phyloP scores from a whole-genome alignment of 495 filamentous ascomycete species.

The Margaritispora aquatica region DNA sequence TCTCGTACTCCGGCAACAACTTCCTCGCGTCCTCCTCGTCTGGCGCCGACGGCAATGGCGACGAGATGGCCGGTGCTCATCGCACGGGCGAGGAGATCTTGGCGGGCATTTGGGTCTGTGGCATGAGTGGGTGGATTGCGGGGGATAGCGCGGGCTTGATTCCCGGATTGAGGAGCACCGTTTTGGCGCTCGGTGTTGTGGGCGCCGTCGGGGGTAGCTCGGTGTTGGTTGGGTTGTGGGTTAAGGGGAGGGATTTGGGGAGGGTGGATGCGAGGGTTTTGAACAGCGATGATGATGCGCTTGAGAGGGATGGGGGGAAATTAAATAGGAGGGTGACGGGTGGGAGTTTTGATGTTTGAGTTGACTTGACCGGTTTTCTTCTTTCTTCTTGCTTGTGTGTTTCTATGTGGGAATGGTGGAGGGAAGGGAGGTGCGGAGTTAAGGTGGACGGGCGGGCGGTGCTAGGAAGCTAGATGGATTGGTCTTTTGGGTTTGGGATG shows the following conservation, averaged over 20 bases:
- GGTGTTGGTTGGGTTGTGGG: slow-evolving; percentile 3
- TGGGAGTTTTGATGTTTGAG: neutral
- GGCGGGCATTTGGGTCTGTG: slow-evolving; percentile 13
- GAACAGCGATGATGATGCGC: neutral
- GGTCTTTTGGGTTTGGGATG: too few relatives aligned
- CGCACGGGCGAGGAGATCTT: slow-evolving; percentile 3
- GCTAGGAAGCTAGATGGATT: too few relatives aligned
- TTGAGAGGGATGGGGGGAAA: neutral
- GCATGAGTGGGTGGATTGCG: slow-evolving; percentile 6
- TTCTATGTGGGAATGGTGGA: too few relatives aligned
- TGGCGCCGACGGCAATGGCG: neutral
- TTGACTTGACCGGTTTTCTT: too few relatives aligned
- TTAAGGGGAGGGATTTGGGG: slow-evolving; percentile 1
- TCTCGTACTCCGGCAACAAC: neutral
- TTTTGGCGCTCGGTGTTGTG: slow-evolving; percentile 14
- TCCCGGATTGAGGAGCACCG: slow-evolving; percentile 6
- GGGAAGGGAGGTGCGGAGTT: too few relatives aligned
- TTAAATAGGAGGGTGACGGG: neutral
- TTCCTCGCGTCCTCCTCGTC: neutral
- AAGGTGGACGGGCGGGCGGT: too few relatives aligned
- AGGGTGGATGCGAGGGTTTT: slow-evolving; percentile 9
- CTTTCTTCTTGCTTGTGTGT: too few relatives aligned
- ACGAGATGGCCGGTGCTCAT: neutral
- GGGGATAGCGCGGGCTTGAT: neutral
- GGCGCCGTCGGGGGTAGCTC: slow-evolving; percentile 8